Base-by-base conservation (phyloP, 768 basidiomycete genomes). In the Daedaleopsis nitida region DNA sequence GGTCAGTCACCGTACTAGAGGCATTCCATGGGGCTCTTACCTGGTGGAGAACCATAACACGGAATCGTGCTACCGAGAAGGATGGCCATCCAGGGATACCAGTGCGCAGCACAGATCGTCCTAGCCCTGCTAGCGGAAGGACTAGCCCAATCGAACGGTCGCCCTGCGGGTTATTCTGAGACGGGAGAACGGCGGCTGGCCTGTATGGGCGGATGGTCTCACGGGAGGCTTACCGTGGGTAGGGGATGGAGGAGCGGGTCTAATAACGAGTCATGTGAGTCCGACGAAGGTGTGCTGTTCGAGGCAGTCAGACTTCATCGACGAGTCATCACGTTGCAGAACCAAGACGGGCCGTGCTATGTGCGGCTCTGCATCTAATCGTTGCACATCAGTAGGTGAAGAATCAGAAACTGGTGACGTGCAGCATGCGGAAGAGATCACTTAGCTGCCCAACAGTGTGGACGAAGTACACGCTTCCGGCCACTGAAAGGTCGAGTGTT, bases 181-280 rank as follows among this genome's bases (percentile, higher is more conserved):
- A 54, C 52, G 37, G 39, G 19, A 39, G 39, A 44, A 43, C 43
- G 34, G 43, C 62, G 32, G 48, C 39, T 38, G 48, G 49, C 56
- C 55, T 39, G 52, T 37, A 51, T 38, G 24, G 39, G 11, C 16
- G 37, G 34, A 16, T 21, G 32, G 39, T 63, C 62, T 51, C 62
- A 63, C 62, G 53, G 45, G 35, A 39, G 32, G 17, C n/a, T 10
- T 16, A 38, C 52, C 62, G 62, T 63, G 62, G 56, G 62, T 52
- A 58, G 19, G 47, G 14, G 21, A 38, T 38, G 42, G 32, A 51
- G 44, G 49, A 34, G 39, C 34, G 34, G 53, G 11, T 37, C 27
- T 24, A 27, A 24, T 51, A 43, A 23, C 48, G 24, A 24, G 23
- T 51, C 53, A 38, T 27, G 43, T 50, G 53, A 53, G 48, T 47